Evolutionary conservation across 148 eudicot species (phyloP), one percentile per base, ranked within the genome.

Genomic region (Gaultheria prostrata): DNA sequence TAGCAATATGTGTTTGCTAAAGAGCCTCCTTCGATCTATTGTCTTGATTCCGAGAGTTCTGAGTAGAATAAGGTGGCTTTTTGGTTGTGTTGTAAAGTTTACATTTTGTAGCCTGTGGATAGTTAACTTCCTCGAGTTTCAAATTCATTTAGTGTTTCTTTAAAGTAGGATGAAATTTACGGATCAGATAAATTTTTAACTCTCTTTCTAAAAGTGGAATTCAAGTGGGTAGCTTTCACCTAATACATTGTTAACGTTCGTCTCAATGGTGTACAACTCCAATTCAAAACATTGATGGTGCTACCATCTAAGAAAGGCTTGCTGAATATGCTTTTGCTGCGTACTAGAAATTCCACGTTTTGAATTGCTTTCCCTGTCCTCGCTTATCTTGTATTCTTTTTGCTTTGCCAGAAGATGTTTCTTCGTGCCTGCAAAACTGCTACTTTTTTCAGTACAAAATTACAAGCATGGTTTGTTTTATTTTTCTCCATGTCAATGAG

Each of bases 1-100:
- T 65, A n/a, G 71, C 35, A 65, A 26, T 28, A 65, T 61, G 28
- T 61, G 71, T 65, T 65, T 24, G 71, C 71, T 63, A 63, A 63
- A 63, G 6, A 24, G 15, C 70, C 14, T 63, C 70, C 71, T 12
- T 13, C 33, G 26, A 26, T 26, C 6, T 24, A 3, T 28, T 63
- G 30, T 63, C 26, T 65, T 9, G 3, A 12, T 0, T 65, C 4
- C 71, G 6, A 65, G 32, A 28, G 70, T 63, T n/a, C 70, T n/a
- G 5, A 63, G 8, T 53, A 15, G 7, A 65, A 65, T 32, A 65
- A 3, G 15, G 33, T 65, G 71, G 33, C 71, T 65, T 65, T 65
- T 13, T 65, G 33, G 71, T n/a, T 0, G 43, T 39, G 43, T 39
- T 39, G 43, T 5, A 50, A 50, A 13, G 10, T 9, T 50, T 50